Conservation (phyloP, 106 monocot genomes). For the Cymbidium sinense region DNA sequence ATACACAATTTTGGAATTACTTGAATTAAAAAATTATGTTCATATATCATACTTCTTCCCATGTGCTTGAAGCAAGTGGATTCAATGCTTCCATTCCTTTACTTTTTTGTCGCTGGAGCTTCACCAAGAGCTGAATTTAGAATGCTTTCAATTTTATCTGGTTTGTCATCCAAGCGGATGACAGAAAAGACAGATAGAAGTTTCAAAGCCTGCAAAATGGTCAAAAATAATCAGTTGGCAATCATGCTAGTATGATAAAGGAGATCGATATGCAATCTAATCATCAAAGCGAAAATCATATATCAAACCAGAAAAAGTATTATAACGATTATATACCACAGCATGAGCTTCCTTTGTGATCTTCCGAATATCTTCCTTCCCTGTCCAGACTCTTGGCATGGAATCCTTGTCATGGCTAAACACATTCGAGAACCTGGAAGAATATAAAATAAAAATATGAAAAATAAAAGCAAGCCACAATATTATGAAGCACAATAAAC, state of each 20-base stretch:
- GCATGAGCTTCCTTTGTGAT: slow-evolving; percentile 51
- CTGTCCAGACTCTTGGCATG: slow-evolving; percentile 74
- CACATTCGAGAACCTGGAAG: slow-evolving; percentile 44
- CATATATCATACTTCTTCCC: slow-evolving; percentile 36
- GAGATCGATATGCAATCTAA: too few species aligned
- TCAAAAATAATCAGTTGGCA: neutral
- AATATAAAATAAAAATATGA: too few species aligned
- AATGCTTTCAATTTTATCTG: slow-evolving; percentile 39
- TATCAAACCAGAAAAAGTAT: neutral
- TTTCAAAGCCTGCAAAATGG: slow-evolving; percentile 40
- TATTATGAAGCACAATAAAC: too few species aligned
- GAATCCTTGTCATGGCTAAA: slow-evolving; percentile 74
- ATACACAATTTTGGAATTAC: too few species aligned
- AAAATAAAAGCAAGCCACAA: slow-evolving; percentile 9
- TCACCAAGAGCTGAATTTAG: slow-evolving; percentile 35
- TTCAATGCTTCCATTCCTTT: slow-evolving; percentile 15
- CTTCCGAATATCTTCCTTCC: slow-evolving; percentile 50
- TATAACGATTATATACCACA: slow-evolving; percentile 24
- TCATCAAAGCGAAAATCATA: too few species aligned
- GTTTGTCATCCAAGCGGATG: slow-evolving; percentile 47
- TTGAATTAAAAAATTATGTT: neutral
- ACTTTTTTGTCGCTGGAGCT: slow-evolving; percentile 22
- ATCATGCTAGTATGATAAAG: too few species aligned
- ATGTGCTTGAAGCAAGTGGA: slow-evolving; percentile 52
- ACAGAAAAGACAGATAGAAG: slow-evolving; percentile 42